These are phyloP conservation scores for Pseudogymnoascus sp. DNA, from an alignment of 2,329 filamentous ascomycete species.

Conservation along the genomic window DNA sequence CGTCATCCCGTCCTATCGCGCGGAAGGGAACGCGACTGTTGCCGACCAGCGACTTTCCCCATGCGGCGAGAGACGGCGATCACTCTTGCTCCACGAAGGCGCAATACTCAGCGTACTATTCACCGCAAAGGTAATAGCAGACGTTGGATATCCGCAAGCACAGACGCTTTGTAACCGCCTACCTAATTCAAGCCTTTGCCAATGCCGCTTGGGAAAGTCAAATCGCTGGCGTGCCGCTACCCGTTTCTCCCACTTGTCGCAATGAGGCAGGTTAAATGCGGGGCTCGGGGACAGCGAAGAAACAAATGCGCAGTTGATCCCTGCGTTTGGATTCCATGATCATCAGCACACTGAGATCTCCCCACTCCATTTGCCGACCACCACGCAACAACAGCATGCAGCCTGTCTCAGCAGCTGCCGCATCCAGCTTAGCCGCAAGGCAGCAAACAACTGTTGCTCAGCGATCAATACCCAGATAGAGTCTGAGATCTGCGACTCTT, in stretches of 20 bases:
- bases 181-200: slow-evolving; percentile 1
- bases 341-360: neutral
- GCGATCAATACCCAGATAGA: neutral
- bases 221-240: neutral
- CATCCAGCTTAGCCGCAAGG: neutral
- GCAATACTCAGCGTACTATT: neutral
- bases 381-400: neutral
- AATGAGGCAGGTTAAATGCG: slow-evolving; percentile 1
- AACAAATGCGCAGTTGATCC: neutral
- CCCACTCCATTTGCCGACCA: neutral
- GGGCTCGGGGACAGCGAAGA: neutral
- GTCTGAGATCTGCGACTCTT: neutral
- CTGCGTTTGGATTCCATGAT: neutral
- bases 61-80: neutral
- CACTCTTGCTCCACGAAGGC: neutral
- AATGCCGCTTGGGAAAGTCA: neutral
- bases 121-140: neutral
- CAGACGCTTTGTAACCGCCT: neutral
- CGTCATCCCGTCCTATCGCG: neutral
- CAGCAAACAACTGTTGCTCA: neutral
- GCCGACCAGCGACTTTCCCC: neutral
- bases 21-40: neutral
- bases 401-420: neutral
- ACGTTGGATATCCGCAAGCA: neutral
- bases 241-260: neutral